These are phyloP conservation scores for Dentipellis sp. DNA, from an alignment of 768 basidiomycete genomes.

Conservation along the genomic window DNA sequence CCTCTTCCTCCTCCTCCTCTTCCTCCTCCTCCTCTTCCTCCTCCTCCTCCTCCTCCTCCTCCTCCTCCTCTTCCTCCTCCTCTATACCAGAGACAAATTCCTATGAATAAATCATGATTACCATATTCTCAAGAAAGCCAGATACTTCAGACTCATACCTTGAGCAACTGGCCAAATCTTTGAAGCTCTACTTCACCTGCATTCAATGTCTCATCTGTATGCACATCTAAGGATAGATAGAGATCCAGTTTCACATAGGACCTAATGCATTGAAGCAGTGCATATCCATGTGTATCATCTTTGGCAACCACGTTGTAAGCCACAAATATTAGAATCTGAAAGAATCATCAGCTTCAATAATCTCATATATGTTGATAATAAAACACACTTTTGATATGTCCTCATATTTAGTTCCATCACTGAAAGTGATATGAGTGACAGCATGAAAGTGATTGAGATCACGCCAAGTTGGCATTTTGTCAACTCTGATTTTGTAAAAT, in stretches of 20 bases:
- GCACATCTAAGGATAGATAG: constrained; percentile 22
- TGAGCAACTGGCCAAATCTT: neutral
- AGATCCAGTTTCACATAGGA: constrained; percentile 24
- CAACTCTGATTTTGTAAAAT: constrained; percentile 17
- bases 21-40: too few species aligned
- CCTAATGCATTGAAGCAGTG: constrained; percentile 20
- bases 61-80: too few species aligned
- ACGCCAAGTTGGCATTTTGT: constrained; percentile 24
- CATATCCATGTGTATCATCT: constrained; percentile 14
- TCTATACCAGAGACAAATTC: neutral
- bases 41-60: too few species aligned
- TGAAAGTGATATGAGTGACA: constrained; percentile 20
- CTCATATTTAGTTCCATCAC: constrained; percentile 26
- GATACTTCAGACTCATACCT: neutral
- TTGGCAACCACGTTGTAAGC: constrained; percentile 16
- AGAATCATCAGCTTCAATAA: neutral
- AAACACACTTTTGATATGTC: constrained; percentile 26
- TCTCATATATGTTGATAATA: neutral
- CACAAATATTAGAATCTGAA: constrained; percentile 23
- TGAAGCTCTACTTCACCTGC: constrained; percentile 14
- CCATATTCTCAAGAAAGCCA: neutral
- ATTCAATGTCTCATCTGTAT: constrained; percentile 20
- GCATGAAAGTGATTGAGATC: constrained; percentile 24
- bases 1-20: too few species aligned
- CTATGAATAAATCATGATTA: neutral